Percentiles rank a stretch among this genome's conserved stretches.
phyloP scores from a whole-genome alignment of 805 yeast genomes.

The Saturnispora mendoncae region DNA sequence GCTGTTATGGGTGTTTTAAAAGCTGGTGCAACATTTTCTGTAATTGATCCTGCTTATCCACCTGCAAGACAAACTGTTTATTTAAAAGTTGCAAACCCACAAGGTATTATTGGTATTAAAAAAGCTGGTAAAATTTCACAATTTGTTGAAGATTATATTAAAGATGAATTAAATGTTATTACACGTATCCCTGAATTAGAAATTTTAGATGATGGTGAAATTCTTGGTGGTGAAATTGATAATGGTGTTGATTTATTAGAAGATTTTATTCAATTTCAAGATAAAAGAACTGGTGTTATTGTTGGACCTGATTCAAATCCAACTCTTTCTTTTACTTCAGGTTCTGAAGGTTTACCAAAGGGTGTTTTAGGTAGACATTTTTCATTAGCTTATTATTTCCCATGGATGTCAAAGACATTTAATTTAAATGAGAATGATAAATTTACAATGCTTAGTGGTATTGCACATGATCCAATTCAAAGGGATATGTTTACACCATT shows the following conservation, averaged over 20 bases:
- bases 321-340: conserved; percentile 91
- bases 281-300: conserved; percentile 69
- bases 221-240: conserved; percentile 48
- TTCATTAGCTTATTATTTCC: conserved; percentile 94
- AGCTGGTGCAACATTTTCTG: conserved; percentile 98
- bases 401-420: conserved; percentile 94
- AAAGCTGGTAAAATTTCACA: conserved; percentile 81
- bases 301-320: conserved; percentile 99
- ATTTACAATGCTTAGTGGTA: conserved; percentile 97
- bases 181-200: conserved; percentile 71
- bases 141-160: conserved; percentile 70
- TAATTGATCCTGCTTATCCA: conserved; percentile 98
- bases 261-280: conserved; percentile 36
- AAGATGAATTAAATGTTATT: conserved; percentile 60
- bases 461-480: conserved; percentile 99
- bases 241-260: conserved; percentile 41
- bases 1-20: conserved; percentile 97
- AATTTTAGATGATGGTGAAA: conserved; percentile 64
- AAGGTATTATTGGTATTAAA: conserved; percentile 78
- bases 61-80: conserved; percentile 95
- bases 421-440: conserved; percentile 68
- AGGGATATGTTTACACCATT: conserved; percentile 98
- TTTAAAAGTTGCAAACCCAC: conserved; percentile 87
- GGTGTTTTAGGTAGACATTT: conserved; percentile 98
- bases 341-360: conserved; percentile 97